These are phyloP conservation scores for Panicum miliaceum DNA, from an alignment of 176 grass and related monocot species.

Conservation along the genomic window DNA sequence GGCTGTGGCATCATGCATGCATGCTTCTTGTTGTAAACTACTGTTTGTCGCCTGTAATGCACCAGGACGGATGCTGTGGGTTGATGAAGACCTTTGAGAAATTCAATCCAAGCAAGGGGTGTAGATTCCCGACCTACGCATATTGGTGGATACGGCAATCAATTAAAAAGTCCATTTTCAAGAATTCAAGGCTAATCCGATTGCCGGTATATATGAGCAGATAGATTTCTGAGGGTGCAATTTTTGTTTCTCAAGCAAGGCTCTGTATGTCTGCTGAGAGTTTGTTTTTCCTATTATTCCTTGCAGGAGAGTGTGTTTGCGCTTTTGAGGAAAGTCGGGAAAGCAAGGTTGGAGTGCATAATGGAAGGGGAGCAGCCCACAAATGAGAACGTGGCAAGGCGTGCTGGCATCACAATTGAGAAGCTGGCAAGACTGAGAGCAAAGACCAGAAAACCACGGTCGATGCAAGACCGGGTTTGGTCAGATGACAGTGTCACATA, in stretches of 20 bases:
- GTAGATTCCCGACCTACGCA: conserved; percentile 81
- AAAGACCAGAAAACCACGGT: conserved; percentile 61
- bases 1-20: neutral
- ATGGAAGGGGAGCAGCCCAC: conserved; percentile 69
- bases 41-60: conserved; percentile 9
- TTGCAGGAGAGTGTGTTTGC: conserved; percentile 76
- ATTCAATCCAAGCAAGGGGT: conserved; percentile 82
- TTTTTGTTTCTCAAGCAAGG: neutral
- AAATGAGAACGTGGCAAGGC: conserved; percentile 67
- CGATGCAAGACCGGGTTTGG: conserved; percentile 68
- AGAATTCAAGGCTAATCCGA: conserved; percentile 78
- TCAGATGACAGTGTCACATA: conserved; percentile 64
- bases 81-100: conserved; percentile 92
- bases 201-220: conserved; percentile 56
- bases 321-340: conserved; percentile 65
- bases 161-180: conserved; percentile 82
- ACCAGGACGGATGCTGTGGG: conserved; percentile 80
- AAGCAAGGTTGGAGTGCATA: conserved; percentile 66
- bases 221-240: neutral
- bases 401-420: conserved; percentile 64
- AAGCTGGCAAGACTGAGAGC: conserved; percentile 72
- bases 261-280: neutral
- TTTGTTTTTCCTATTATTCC: neutral
- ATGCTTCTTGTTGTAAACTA: conserved; percentile 11
- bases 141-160: conserved; percentile 91